phyloP scores from a whole-genome alignment of 2,329 filamentous ascomycete genomes.

The Botryotinia convoluta region DNA sequence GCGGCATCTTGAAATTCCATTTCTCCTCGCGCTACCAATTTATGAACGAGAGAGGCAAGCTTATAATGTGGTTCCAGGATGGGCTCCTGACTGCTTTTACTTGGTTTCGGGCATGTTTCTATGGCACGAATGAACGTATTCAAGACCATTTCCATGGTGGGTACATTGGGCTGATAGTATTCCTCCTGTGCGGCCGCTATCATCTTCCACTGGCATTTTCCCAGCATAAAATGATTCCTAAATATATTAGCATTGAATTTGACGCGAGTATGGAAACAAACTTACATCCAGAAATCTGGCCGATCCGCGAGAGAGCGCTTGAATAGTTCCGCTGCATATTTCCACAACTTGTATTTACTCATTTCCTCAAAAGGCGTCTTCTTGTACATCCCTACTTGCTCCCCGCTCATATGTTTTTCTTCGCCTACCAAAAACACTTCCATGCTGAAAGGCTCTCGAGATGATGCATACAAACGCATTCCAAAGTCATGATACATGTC shows the following conservation, averaged over 20 bases:
- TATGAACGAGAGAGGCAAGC: slow-evolving; percentile 64
- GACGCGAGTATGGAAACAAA: slow-evolving; percentile 25
- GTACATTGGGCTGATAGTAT: slow-evolving; percentile 37
- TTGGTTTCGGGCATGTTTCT: slow-evolving; percentile 57
- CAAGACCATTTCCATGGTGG: slow-evolving; percentile 48
- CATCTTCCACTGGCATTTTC: slow-evolving; percentile 73
- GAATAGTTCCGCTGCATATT: slow-evolving; percentile 60
- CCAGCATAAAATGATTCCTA: slow-evolving; percentile 64
- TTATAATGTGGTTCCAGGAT: slow-evolving; percentile 74
- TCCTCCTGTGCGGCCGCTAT: slow-evolving; percentile 48
- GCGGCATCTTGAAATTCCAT: slow-evolving; percentile 35
- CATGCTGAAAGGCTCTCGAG: slow-evolving; percentile 66
- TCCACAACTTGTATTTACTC: slow-evolving; percentile 60
- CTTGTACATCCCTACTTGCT: slow-evolving; percentile 54
- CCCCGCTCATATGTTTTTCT: slow-evolving; percentile 57
- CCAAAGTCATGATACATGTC: slow-evolving; percentile 69
- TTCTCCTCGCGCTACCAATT: slow-evolving; percentile 50
- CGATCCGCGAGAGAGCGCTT: slow-evolving; percentile 56
- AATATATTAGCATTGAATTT: slow-evolving; percentile 30
- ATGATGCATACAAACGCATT: slow-evolving; percentile 65
- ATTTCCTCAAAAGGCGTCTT: slow-evolving; percentile 56
- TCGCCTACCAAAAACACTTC: slow-evolving; percentile 61
- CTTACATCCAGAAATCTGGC: slow-evolving; percentile 61
- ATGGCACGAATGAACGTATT: slow-evolving; percentile 58
- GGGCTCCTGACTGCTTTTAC: slow-evolving; percentile 59